These are phyloP conservation scores for Septoria linicola DNA, from an alignment of 2,329 filamentous ascomycete species.

Conservation along the genomic window DNA sequence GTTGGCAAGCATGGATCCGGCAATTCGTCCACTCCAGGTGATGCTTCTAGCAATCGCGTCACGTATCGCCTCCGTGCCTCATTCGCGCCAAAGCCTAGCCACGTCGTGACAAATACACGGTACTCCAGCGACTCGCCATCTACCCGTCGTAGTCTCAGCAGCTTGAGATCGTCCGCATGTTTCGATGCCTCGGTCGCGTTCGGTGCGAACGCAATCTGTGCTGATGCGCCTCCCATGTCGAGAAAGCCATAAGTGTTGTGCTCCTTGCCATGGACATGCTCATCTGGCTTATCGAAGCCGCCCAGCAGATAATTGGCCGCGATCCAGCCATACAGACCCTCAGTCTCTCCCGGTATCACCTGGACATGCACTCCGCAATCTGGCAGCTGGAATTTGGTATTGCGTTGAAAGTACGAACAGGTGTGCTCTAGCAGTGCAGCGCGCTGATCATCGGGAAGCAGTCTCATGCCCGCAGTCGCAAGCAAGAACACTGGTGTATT, in stretches of 20 bases:
- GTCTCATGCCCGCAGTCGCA: conserved; percentile 90
- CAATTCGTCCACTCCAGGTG: conserved; percentile 67
- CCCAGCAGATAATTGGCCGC: conserved; percentile 93
- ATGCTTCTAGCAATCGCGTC: conserved; percentile 68
- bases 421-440: conserved; percentile 71
- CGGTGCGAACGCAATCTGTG: conserved; percentile 95
- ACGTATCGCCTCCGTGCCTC: conserved; percentile 84
- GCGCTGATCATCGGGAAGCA: conserved; percentile 73
- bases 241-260: conserved; percentile 97
- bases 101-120: conserved; percentile 90
- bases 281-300: conserved; percentile 75
- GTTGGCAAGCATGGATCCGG: conserved; percentile 88
- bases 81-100: conserved; percentile 96
- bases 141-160: conserved; percentile 79
- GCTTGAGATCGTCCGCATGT: conserved; percentile 83
- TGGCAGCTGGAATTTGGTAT: conserved; percentile 80
- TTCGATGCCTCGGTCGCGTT: conserved; percentile 87
- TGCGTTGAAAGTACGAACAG: conserved; percentile 75
- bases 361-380: conserved; percentile 88
- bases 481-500: conserved; percentile 93
- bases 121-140: conserved; percentile 78
- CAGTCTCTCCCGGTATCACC: conserved; percentile 92
- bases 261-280: conserved; percentile 76
- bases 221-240: conserved; percentile 97
- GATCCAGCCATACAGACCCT: conserved; percentile 96